These are phyloP conservation scores for Suillus brevipes DNA, from an alignment of 768 basidiomycete species.

Conservation along the genomic window DNA sequence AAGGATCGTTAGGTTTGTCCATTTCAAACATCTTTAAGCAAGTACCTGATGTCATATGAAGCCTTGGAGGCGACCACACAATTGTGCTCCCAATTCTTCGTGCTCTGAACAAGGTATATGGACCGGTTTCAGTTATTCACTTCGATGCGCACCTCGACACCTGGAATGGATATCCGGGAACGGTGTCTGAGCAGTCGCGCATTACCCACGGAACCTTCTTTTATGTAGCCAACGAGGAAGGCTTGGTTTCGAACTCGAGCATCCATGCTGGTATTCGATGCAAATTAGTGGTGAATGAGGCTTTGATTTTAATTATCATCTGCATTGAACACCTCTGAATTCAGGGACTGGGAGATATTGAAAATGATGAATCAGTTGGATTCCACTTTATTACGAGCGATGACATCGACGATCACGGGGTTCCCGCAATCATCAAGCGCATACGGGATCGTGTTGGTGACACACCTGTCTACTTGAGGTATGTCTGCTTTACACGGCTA, in stretches of 20 bases:
- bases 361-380: constrained; percentile 69
- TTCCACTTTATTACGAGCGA: constrained; percentile 80
- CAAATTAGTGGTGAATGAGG: constrained; percentile 53
- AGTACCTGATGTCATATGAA: constrained; percentile 9
- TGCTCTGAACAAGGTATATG: constrained; percentile 75
- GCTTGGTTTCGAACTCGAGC: constrained; percentile 68
- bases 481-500: background rate
- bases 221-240: constrained; percentile 74
- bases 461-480: constrained; percentile 75
- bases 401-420: constrained; percentile 81
- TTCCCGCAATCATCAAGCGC: constrained; percentile 63
- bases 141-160: constrained; percentile 82
- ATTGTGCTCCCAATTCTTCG: constrained; percentile 86
- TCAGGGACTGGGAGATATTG: constrained; percentile 38
- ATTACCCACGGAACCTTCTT: constrained; percentile 90
- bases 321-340: background rate
- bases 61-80: constrained; percentile 85
- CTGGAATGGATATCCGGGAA: constrained; percentile 41
- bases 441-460: constrained; percentile 74
- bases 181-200: constrained; percentile 55
- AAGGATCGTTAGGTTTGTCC: constrained; percentile 60
- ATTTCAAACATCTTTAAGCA: background rate
- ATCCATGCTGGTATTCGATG: constrained; percentile 88
- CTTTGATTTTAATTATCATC: background rate
- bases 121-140: constrained; percentile 80